Conservation (phyloP, 2,329 filamentous ascomycete genomes). For the Fusarium palustre region DNA sequence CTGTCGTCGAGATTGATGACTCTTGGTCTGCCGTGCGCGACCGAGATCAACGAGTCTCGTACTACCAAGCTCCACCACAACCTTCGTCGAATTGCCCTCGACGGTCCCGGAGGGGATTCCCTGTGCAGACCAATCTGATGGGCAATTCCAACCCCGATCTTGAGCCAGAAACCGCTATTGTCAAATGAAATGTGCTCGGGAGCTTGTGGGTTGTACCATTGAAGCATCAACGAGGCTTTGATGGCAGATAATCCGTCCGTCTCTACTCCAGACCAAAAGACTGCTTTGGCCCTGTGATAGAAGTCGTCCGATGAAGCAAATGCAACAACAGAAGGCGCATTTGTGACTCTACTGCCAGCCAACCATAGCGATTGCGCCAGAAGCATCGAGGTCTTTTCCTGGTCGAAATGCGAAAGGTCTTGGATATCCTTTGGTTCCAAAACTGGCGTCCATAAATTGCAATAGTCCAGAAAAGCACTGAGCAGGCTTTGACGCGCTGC, state of each 20-base stretch:
- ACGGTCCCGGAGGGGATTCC: not conserved
- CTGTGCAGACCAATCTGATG: slow-evolving; percentile 3
- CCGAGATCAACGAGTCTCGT: slow-evolving; percentile 1
- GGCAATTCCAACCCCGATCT: slow-evolving; percentile 1
- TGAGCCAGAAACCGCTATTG: slow-evolving; percentile 7
- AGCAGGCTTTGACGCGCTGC: slow-evolving; percentile 1
- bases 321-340: not conserved
- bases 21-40: slow-evolving; percentile 3
- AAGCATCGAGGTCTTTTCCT: not conserved
- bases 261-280: slow-evolving; percentile 3
- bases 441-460: slow-evolving; percentile 1
- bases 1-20: slow-evolving; percentile 6
- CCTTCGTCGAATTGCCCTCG: not conserved
- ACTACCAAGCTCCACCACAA: slow-evolving; percentile 6
- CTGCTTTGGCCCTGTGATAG: slow-evolving; percentile 1
- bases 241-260: not conserved
- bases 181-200: slow-evolving; percentile 6
- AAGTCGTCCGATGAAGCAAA: not conserved
- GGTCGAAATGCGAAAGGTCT: not conserved
- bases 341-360: slow-evolving; percentile 2
- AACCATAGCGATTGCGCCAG: not conserved
- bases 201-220: slow-evolving; percentile 5
- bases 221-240: not conserved
- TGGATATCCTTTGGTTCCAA: not conserved
- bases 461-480: not conserved